Base-by-base conservation (phyloP, 306 rosid genomes). In the Cicer bijugum region DNA sequence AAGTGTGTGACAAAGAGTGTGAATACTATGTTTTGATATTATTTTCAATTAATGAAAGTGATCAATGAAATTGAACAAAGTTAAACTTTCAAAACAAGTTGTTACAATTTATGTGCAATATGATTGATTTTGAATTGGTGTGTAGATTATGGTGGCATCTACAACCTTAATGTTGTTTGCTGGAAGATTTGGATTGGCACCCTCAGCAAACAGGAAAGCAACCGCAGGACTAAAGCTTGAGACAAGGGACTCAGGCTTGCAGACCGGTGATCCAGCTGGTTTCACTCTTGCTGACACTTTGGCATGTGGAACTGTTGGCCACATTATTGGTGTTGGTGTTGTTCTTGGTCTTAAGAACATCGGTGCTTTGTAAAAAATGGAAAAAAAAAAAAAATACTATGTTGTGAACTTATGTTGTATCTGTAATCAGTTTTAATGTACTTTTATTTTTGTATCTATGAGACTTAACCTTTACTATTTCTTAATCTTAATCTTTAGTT, bases 271-370 rank as follows among this genome's bases (percentile, higher is more conserved):
- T 80, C 97, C 97, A 33, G 97, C 97, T 57, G 97, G 97, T 0
- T 94, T 95, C 86, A 95, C 99, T 5, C 97, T 94, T 46, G 97
- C 99, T 69, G 97, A 95, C 62, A 95, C 99, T 50, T 86, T 95
- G 96, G 99, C 99, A 1, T 95, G 97, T 71, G 99, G 99, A 5
- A 0, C 14, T 15, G 81, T 91, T 5, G 99, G 99, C 33, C 99
- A 91, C 88, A 91, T 94, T 81, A 90, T 94, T 78, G 99, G 99
- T 12, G 96, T 91, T 78, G 96, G 99, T 9, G 88, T 91, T 58
- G 99, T 91, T 84, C 96, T 94, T 85, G 99, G 99, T 67, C 99
- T 91, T 20, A 91, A 87, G 79, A 87, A 82, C 86, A 76, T 85
- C 8, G 97, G 97, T 74, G 84, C 90, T 16, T 72, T 91, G 78